Base-by-base conservation (phyloP, 148 eudicot genomes). In the Spergularia bocconei region DNA sequence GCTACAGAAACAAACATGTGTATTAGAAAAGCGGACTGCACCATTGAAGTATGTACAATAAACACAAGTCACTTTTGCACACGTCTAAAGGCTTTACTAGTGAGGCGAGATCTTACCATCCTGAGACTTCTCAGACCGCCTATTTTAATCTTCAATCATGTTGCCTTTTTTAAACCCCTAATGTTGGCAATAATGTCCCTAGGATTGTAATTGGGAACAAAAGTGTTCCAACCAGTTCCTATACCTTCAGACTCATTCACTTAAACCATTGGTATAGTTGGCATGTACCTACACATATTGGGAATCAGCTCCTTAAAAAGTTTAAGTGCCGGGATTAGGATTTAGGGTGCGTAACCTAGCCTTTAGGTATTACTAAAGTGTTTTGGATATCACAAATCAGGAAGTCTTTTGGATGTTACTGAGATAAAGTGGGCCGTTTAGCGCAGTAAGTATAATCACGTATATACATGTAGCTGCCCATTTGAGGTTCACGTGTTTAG, bases 231-330 rank as follows among this genome's bases (percentile, higher is more conserved):
- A 15, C 98, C 98, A 19, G 97, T 95, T 61, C 98, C 98, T 51
- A 95, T 95, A 50, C 97, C 98, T 90, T 95, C 97, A 86, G 96
- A 90, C 70, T 97, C 98, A 79, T 95, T 95, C 20, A 95, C 97
- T 16, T 92, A 81, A 72, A 95, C 98, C 81, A 78, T 87, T 23
- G 98, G 98, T 54, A 95, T 86, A 23, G 90, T 70, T 3, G 98
- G 99, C 73, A 91, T 82, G 74, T 90, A 95, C 99, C 99, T 95
- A 78, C 36, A 66, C 52, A 4, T 70, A 4, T 29, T n/a, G 39
- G 75, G 5, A 66, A 47, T 56, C 33, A 70, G 60, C 63, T 71
- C 58, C 21, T n/a, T n/a, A n/a, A n/a, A n/a, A n/a, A n/a, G n/a
- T n/a, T n/a, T n/a, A n/a, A n/a, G n/a, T n/a, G n/a, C n/a, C n/a